Conservation (phyloP, 306 rosid genomes). For the Cicer pinnatifidum region DNA sequence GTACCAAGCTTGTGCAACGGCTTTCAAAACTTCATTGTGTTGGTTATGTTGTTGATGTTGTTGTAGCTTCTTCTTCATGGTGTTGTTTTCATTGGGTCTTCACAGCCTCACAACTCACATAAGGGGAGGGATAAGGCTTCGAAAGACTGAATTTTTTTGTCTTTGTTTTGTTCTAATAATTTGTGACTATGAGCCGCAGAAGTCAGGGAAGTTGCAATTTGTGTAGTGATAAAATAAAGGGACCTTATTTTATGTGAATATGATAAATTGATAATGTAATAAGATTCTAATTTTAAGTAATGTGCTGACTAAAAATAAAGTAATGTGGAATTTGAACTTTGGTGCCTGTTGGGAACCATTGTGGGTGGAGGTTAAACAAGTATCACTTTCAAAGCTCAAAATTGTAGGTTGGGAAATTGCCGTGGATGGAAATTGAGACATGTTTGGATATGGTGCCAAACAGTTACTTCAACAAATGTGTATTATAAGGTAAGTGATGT, state of each 20-base stretch:
- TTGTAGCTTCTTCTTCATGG: conserved; percentile 65
- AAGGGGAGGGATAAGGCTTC: conserved; percentile 47
- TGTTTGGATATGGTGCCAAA: no score
- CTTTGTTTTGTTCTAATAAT: conserved; percentile 45
- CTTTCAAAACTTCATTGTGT: conserved; percentile 74
- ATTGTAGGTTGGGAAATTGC: neutral
- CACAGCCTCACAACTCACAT: conserved; percentile 51
- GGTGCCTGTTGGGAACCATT: neutral
- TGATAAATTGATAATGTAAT: neutral
- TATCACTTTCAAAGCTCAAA: neutral
- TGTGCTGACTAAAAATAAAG: neutral
- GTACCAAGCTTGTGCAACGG: conserved; percentile 92
- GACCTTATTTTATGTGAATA: neutral
- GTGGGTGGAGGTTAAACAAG: neutral
- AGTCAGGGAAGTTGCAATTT: neutral
- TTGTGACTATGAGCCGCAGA: conserved; percentile 36
- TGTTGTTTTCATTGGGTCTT: conserved; percentile 49
- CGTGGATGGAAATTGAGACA: neutral
- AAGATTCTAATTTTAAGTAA: neutral
- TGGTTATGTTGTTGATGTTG: conserved; percentile 23
- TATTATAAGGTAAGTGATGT: no score
- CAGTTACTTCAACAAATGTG: no score
- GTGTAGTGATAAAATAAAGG: conserved; percentile 3
- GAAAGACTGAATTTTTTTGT: neutral
- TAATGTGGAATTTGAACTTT: neutral